Base-by-base conservation (phyloP, 2,329 filamentous ascomycete genomes). In the Neurospora sp. region DNA sequence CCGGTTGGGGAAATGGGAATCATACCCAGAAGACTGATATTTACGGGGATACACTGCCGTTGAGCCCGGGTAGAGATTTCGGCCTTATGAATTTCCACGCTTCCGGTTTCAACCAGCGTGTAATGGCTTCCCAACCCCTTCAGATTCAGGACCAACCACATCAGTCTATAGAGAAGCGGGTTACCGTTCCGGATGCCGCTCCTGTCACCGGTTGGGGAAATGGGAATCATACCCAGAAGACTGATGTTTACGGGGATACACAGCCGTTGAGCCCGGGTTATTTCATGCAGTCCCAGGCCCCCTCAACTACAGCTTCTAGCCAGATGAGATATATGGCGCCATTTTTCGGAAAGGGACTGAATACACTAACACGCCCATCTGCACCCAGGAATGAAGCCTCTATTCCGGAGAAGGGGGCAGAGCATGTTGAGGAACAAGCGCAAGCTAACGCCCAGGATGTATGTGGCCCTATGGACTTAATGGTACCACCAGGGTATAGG, bases 311-410 rank as follows among this genome's bases (percentile, higher is more conserved):
- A 1, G 84, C 84, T 1, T 86, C 85, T 7, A 80, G 82, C 69
- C 82, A 83, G 70, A 78, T 80, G 69, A 81, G 81, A 71, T 88
- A 88, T 72, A 78, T 86, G 11, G 80, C 82, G 38, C 86, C 86
- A 0, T 89, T 89, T 78, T 80, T 82, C 10, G 86, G 86, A 1
- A 86, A 82, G 71, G 86, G 86, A 38, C 79, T 88, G 2, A 79
- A 85, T 67, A 88, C 86, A 74, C 82, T 88, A 42, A 82, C 80
- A 77, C 78, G 80, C 78, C 79, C 78, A 67, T 70, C 76, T 23
- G 76, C 74, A 2, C 66, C 67, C 10, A 69, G 71, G 40, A 36
- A 72, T 3, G 71, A 71, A 10, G 39, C 69, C 8, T 69, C 68
- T 23, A 58, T 38, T 36, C 43, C 67, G 8, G 68, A 70, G 28